These are phyloP conservation scores for Vitis riparia DNA, from an alignment of 164 flowering plant genomes.

Conservation along the genomic window DNA sequence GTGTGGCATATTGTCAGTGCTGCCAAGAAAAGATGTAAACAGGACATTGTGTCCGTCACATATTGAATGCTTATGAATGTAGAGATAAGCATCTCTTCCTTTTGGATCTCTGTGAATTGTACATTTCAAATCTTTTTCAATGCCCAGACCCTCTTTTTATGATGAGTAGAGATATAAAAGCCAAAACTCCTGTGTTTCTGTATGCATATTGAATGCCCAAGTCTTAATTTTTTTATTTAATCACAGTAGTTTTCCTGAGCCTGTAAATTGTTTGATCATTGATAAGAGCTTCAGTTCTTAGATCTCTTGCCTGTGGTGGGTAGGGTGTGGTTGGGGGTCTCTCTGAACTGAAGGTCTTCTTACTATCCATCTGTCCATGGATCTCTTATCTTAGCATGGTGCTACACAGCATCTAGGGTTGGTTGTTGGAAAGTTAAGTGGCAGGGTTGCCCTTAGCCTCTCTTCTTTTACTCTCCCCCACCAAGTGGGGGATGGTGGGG, in stretches of 20 bases:
- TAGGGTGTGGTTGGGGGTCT: too few relatives aligned
- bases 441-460: not conserved
- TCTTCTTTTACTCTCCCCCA: not conserved
- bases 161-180: too few relatives aligned
- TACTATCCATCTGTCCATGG: too few relatives aligned
- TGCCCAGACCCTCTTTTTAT: not conserved
- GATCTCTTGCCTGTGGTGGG: too few relatives aligned
- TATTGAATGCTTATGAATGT: constrained; percentile 13
- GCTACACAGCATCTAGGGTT: constrained; percentile 14
- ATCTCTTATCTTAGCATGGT: not conserved
- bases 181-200: too few relatives aligned
- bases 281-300: too few relatives aligned
- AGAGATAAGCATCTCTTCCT: constrained; percentile 9
- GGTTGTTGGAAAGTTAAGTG: constrained; percentile 7
- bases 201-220: too few relatives aligned
- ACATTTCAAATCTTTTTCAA: not conserved
- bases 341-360: too few relatives aligned
- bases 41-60: constrained; percentile 1
- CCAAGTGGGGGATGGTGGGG: constrained; percentile 7
- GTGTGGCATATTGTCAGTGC: not conserved
- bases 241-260: too few relatives aligned
- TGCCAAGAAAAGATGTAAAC: not conserved
- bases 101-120: not conserved
- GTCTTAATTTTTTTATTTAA: too few relatives aligned
- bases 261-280: too few relatives aligned